phyloP scores from a whole-genome alignment of 2,329 filamentous ascomycete species.

The Penicillium hordei region DNA sequence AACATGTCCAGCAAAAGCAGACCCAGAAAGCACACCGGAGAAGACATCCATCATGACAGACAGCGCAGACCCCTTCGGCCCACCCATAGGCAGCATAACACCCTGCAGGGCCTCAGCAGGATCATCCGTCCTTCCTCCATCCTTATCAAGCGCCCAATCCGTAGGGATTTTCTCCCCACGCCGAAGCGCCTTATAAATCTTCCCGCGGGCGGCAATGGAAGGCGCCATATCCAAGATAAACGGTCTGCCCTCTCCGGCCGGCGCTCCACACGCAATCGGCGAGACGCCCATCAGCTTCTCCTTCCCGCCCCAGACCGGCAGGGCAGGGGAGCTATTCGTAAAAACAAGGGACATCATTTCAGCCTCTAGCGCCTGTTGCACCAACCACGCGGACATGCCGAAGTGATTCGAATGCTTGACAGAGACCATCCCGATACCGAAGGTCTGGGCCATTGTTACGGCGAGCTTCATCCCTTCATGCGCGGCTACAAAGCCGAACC shows the following conservation, averaged over 20 bases:
- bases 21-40: conserved; percentile 72
- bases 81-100: conserved; percentile 84
- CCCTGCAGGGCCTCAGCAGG: conserved; percentile 69
- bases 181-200: conserved; percentile 47
- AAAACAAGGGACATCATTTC: conserved; percentile 70
- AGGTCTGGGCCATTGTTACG: conserved; percentile 62
- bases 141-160: conserved; percentile 71
- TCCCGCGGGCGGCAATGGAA: conserved; percentile 46
- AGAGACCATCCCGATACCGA: conserved; percentile 72
- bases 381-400: conserved; percentile 79
- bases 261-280: conserved; percentile 73
- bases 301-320: conserved; percentile 69
- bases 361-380: conserved; percentile 72
- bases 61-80: conserved; percentile 75
- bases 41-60: conserved; percentile 89
- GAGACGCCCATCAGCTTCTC: conserved; percentile 71
- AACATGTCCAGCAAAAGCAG: conserved; percentile 75
- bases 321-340: conserved; percentile 69
- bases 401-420: conserved; percentile 79
- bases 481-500: conserved; percentile 73
- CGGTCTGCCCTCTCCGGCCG: conserved; percentile 56
- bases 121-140: conserved; percentile 70
- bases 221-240: conserved; percentile 58
- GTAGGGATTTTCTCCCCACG: conserved; percentile 45
- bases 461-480: conserved; percentile 65